Percentiles rank a stretch among this genome's conserved stretches.
These are phyloP conservation scores for Trametes sp. DNA, from an alignment of 1,284 basidiomycete species.

Conservation along the genomic window DNA sequence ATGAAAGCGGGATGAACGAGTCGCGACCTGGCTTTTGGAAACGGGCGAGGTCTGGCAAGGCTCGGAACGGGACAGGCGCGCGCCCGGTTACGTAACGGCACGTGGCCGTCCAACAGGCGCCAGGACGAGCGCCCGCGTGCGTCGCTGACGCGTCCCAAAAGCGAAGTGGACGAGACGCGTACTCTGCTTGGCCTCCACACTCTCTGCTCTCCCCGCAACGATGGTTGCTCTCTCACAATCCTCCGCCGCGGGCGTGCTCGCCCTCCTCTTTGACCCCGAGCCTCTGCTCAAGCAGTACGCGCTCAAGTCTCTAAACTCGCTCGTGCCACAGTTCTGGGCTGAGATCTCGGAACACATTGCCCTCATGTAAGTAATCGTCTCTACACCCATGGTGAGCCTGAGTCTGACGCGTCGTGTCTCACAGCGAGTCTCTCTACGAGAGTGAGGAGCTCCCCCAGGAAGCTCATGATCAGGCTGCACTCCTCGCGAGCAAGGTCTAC, in stretches of 20 bases:
- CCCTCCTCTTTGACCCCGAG: conserved; percentile 88
- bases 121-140: conserved; percentile 17
- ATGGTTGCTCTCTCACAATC: conserved; percentile 77
- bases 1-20: conserved; percentile 33
- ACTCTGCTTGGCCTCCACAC: conserved; percentile 21
- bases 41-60: conserved; percentile 34
- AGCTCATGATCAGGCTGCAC: conserved; percentile 82
- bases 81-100: conserved; percentile 27
- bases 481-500: conserved; percentile 95
- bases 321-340: conserved; percentile 95
- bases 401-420: conserved; percentile 29
- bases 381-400: conserved; percentile 15
- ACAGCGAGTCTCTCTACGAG: conserved; percentile 91
- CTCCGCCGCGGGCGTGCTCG: conserved; percentile 88
- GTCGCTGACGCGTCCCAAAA: conserved; percentile 39
- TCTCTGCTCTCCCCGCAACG: conserved; percentile 24
- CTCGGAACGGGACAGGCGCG: conserved; percentile 31
- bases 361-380: conserved; percentile 71
- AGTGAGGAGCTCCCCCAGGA: conserved; percentile 75
- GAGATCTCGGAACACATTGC: conserved; percentile 96
- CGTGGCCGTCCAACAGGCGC: neutral
- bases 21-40: conserved; percentile 32
- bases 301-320: conserved; percentile 79
- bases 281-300: conserved; percentile 90
- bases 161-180: conserved; percentile 28